These are phyloP conservation scores for Digitaria exilis DNA, from an alignment of 202 grass and related monocot species.

Conservation along the genomic window DNA sequence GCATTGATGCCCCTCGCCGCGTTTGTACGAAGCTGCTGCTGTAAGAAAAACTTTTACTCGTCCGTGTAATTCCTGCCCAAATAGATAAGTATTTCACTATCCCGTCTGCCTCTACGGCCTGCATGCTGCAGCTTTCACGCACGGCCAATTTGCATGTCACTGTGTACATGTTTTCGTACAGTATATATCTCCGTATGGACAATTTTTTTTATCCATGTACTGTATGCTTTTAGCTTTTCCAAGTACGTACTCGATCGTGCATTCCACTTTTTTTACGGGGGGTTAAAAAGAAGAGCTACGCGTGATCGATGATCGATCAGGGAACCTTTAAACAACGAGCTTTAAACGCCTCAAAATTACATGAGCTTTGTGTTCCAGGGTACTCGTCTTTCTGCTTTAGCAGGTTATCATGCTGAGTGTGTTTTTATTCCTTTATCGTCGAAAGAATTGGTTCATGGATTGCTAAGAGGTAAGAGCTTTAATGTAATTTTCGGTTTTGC, in stretches of 20 bases:
- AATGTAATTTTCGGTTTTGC: neutral
- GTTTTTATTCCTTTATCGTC: neutral
- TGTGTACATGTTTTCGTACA: neutral
- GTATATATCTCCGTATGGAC: neutral
- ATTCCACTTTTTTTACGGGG: neutral
- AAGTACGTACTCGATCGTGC: constrained; percentile 33
- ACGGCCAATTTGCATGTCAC: neutral
- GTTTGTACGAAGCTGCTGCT: neutral
- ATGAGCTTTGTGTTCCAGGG: constrained; percentile 39
- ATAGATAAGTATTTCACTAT: neutral
- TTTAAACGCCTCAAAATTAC: constrained; percentile 21
- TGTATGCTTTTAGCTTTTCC: neutral
- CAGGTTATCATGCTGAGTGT: neutral
- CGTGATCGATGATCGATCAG: constrained; percentile 36
- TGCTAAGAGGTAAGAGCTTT: neutral
- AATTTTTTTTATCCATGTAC: neutral
- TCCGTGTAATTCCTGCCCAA: neutral
- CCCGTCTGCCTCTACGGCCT: neutral
- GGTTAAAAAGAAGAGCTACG: constrained; percentile 47
- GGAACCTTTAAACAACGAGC: constrained; percentile 27
- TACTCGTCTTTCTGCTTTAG: constrained; percentile 11
- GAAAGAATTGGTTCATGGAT: constrained; percentile 1
- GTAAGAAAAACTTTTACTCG: neutral
- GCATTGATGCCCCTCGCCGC: neutral
- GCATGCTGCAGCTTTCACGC: neutral